Evolutionary conservation across 805 yeast species (phyloP).

Genomic region (Torulaspora maleeae): DNA sequence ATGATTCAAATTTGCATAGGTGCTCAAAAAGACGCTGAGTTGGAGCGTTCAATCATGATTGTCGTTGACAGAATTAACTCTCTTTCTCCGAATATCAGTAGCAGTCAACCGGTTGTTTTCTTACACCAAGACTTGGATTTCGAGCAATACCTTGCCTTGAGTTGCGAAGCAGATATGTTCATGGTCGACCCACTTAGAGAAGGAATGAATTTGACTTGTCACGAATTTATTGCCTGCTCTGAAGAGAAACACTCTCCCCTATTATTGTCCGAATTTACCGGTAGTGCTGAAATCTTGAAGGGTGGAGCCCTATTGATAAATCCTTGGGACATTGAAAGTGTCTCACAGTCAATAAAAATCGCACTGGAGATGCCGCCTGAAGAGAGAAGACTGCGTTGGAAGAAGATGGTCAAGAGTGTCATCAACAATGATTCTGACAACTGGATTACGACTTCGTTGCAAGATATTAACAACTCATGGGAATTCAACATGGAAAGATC

Average conservation of each 20-base stretch:
- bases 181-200: conserved; percentile 90
- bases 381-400: conserved; percentile 64
- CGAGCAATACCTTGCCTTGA: conserved; percentile 81
- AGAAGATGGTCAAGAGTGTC: conserved; percentile 53
- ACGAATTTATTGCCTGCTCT: conserved; percentile 82
- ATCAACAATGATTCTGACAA: conserved; percentile 60
- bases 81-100: conserved; percentile 63
- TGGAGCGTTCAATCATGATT: conserved; percentile 67
- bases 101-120: conserved; percentile 77
- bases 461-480: conserved; percentile 51
- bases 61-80: conserved; percentile 86
- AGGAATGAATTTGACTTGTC: conserved; percentile 95
- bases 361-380: conserved; percentile 61
- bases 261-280: conserved; percentile 87
- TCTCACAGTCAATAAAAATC: conserved; percentile 55
- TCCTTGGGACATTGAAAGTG: conserved; percentile 79
- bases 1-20: conserved; percentile 78
- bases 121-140: conserved; percentile 85
- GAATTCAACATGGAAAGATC: conserved; percentile 42
- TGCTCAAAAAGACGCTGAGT: conserved; percentile 51
- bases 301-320: conserved; percentile 73
- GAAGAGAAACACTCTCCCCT: conserved; percentile 70
- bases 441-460: conserved; percentile 64
- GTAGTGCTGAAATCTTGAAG: conserved; percentile 75
- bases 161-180: conserved; percentile 81